These are phyloP conservation scores for Phytophthora syringae DNA, from an alignment of 352 stramenopile genomes.

Conservation along the genomic window DNA sequence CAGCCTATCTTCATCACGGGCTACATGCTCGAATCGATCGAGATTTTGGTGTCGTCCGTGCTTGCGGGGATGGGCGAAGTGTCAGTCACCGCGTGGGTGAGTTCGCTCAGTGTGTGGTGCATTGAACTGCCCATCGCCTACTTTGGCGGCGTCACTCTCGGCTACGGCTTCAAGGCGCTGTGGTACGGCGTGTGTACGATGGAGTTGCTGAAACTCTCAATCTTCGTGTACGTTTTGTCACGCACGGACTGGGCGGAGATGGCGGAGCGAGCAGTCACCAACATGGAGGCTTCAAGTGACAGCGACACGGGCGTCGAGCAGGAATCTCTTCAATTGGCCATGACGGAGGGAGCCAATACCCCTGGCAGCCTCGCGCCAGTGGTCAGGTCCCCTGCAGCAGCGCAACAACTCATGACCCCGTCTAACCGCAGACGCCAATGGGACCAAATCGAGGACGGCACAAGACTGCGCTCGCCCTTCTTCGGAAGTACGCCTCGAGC, in stretches of 20 bases:
- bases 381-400: slow-evolving; percentile 58
- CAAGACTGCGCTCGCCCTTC: slow-evolving; percentile 35
- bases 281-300: slow-evolving; percentile 49
- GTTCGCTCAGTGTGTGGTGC: slow-evolving; percentile 61
- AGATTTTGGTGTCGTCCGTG: slow-evolving; percentile 55
- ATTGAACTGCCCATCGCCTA: slow-evolving; percentile 67
- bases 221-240: slow-evolving; percentile 47
- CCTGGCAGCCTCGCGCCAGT: slow-evolving; percentile 50
- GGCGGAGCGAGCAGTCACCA: slow-evolving; percentile 42
- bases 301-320: slow-evolving; percentile 42
- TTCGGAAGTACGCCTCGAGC: slow-evolving; percentile 34
- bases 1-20: slow-evolving; percentile 63
- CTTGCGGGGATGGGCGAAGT: slow-evolving; percentile 66
- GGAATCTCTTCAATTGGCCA: slow-evolving; percentile 50
- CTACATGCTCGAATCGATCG: slow-evolving; percentile 66
- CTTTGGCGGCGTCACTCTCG: slow-evolving; percentile 51
- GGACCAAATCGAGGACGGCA: slow-evolving; percentile 61
- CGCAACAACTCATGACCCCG: slow-evolving; percentile 57
- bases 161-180: slow-evolving; percentile 52
- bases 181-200: slow-evolving; percentile 61
- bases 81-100: slow-evolving; percentile 55
- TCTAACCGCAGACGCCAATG: slow-evolving; percentile 58
- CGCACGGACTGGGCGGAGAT: slow-evolving; percentile 53
- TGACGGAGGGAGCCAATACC: slow-evolving; percentile 62
- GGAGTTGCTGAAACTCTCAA: slow-evolving; percentile 50